Evolutionary conservation across 345 rosid genomes (phyloP), one percentile per base, ranked within the genome.

Genomic region (Mangifera indica): DNA sequence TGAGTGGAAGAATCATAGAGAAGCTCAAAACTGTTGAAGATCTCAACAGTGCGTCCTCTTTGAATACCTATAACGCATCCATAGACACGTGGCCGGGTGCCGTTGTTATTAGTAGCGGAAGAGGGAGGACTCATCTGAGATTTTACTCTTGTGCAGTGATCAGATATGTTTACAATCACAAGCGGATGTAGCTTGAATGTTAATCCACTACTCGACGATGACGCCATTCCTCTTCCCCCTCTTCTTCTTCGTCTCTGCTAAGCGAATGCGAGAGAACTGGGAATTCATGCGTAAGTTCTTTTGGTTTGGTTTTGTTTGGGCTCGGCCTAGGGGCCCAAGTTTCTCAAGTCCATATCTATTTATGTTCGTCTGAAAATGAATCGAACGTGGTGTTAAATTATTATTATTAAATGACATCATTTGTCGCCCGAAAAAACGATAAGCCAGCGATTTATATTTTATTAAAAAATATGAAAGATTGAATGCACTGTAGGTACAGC

Each of bases 1-100:
- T 88, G 75, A 20, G 87, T 78, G 2, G 71, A 6, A 18, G 97
- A 88, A 80, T 92, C 98, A 25, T 78, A 89, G 20, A 94, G 84
- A 68, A 94, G 93, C 89, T 94, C 98, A 76, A 94, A 94, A 77
- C 98, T 94, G 75, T 94, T 94, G 82, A 94, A 94, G 84, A 94
- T 89, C 91, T 92, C 98, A 13, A 94, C 97, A 29, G 93, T 90
- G 10, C 98, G 97, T 15, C 98, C 99, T 64, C 87, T 88, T 78
- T 94, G 99, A 29, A 89, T 85, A 5, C 98, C 99, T 58, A 94
- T 89, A 48, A 94, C 98, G 72, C 97, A 92, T 2, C 99, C 99
- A 81, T 89, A 94, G 63, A 90, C 98, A 72, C 98, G 84, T 22
- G 87, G 93, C 1, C 84, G 79, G 17, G 69, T 80, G 69, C 69